Conservation (phyloP, 192 early-diverging fungal genomes). For the Tieghemiomyces parasiticus region DNA sequence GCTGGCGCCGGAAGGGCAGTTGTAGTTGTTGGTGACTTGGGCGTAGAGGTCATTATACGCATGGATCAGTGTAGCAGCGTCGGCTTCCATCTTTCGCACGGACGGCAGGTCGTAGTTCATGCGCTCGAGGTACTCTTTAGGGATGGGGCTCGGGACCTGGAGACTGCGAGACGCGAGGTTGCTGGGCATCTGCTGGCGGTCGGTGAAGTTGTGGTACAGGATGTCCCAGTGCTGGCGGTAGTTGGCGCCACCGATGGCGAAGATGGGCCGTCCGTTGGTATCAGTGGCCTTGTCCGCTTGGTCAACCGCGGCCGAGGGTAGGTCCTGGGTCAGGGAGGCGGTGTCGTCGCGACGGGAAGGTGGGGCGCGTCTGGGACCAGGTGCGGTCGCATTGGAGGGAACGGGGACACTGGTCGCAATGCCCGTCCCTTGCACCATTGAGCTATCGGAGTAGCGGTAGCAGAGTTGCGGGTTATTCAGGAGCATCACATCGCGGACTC, state of each 20-base stretch:
- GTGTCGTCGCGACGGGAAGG: too few species aligned
- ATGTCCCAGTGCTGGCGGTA: background rate
- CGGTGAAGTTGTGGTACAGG: background rate
- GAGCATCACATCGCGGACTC: slow-evolving; percentile 19
- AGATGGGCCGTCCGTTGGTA: background rate
- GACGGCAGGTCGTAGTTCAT: background rate
- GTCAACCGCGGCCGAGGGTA: too few species aligned
- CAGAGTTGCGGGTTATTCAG: slow-evolving; percentile 21
- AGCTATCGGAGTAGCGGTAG: slow-evolving; percentile 28
- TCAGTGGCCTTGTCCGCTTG: too few species aligned
- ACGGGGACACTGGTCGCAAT: background rate
- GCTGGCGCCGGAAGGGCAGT: background rate
- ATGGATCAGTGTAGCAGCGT: background rate
- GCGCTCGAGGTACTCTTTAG: background rate
- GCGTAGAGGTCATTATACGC: background rate
- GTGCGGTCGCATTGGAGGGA: too few species aligned
- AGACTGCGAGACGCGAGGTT: background rate
- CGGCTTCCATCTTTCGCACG: background rate
- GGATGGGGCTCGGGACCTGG: background rate
- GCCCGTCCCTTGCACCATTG: slow-evolving; percentile 9
- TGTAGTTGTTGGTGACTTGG: background rate
- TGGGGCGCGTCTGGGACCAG: too few species aligned
- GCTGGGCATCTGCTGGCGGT: background rate
- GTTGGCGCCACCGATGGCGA: slow-evolving; percentile 1
- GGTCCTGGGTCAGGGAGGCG: too few species aligned